Evolutionary conservation across 495 filamentous ascomycete genomes (phyloP), one percentile per base, ranked within the genome.

Genomic region (Penicillium odoratum): DNA sequence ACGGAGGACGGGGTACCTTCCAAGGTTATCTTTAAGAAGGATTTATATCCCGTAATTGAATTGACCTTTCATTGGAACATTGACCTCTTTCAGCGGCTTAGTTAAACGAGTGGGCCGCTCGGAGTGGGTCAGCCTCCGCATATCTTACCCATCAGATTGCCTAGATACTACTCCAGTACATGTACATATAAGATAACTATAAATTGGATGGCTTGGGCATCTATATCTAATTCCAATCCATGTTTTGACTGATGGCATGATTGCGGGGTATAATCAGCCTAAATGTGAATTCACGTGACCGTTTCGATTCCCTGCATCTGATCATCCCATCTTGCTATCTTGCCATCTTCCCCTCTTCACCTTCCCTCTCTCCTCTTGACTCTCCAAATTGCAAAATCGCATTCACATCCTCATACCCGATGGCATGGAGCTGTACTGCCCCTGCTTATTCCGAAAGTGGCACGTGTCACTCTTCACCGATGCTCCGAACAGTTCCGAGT

Each of bases 401-500:
- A 40, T 16, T 16, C 38, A 7, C n/a, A 16, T 40, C 5, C 4
- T 15, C 46, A 48, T 21, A 21, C 21, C 2, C 21, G 21, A 21
- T 21, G 21, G 16, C 28, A 48, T 48, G 28, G 31, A 30, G 28
- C 7, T 40, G 15, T 31, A 48, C 0, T 29, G 28, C 10, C n/a
- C 28, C 63, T 63, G 44, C 46, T 44, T 49, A 29, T 60, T n/a
- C 66, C 66, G 63, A 64, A 47, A 48, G 44, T 46, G 51, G 51
- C 63, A 66, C 58, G 61, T 67, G 60, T 8, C 18, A 28, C 48
- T 28, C 36, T 25, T 66, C 63, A 69, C 63, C 60, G 66, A 60
- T 36, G 40, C 56, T 53, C 63, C 63, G 66, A 64, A 61, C 45
- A 54, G 56, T 67, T 62, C 66, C 66, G 66, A 51, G 15, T 44